These are phyloP conservation scores for Typha latifolia DNA, from an alignment of 176 grass and related monocot genomes.

Conservation along the genomic window DNA sequence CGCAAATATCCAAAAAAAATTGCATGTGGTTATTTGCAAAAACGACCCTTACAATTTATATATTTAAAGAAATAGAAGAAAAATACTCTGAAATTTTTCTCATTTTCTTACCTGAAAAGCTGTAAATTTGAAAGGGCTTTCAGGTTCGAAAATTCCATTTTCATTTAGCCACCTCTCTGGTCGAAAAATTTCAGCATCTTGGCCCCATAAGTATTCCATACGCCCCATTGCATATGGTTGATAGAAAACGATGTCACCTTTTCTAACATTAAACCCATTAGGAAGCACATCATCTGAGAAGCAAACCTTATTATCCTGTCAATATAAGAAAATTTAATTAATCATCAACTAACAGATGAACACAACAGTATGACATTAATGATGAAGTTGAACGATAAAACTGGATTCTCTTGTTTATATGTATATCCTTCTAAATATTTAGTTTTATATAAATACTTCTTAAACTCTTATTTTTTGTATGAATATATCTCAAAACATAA, in stretches of 20 bases:
- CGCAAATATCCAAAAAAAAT: background rate
- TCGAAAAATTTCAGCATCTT: slow-evolving; percentile 38
- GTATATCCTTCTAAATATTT: no score
- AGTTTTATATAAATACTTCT: no score
- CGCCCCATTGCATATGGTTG: slow-evolving; percentile 63
- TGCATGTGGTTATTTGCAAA: background rate
- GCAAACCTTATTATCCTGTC: slow-evolving; percentile 56
- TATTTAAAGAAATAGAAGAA: background rate
- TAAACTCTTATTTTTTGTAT: no score
- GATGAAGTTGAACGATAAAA: no score
- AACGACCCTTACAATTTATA: background rate
- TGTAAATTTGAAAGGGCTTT: slow-evolving; percentile 62
- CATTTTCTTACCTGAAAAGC: slow-evolving; percentile 40
- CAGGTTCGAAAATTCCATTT: slow-evolving; percentile 24
- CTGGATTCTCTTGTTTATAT: no score
- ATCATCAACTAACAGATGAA: no score
- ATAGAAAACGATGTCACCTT: slow-evolving; percentile 53
- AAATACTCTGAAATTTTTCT: background rate
- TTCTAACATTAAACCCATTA: slow-evolving; percentile 36
- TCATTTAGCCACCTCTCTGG: slow-evolving; percentile 60
- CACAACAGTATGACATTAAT: no score
- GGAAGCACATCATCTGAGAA: slow-evolving; percentile 47
- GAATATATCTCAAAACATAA: no score
- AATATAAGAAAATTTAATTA: background rate
- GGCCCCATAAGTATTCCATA: slow-evolving; percentile 56